phyloP scores from a whole-genome alignment of 129 eudicot species.

The Solidago caesia region DNA sequence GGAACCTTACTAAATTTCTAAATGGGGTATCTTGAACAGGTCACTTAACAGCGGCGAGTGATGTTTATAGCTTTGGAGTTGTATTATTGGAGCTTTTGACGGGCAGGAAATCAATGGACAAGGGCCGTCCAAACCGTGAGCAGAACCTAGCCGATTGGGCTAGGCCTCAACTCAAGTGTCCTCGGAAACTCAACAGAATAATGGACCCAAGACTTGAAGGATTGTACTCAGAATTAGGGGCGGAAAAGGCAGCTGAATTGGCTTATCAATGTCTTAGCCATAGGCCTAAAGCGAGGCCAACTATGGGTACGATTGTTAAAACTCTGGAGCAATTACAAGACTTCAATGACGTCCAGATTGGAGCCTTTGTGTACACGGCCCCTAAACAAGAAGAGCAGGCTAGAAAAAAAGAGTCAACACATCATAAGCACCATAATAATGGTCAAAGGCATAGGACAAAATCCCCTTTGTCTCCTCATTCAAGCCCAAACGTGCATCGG shows the following conservation, averaged over 20 bases:
- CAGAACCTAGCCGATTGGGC: constrained; percentile 88
- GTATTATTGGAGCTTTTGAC: constrained; percentile 80
- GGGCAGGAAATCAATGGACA: constrained; percentile 78
- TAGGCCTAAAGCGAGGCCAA: constrained; percentile 68
- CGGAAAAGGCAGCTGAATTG: constrained; percentile 65
- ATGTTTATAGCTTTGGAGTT: constrained; percentile 90
- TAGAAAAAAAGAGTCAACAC: no score
- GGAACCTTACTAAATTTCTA: background rate
- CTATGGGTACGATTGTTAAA: constrained; percentile 55
- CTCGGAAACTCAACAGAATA: constrained; percentile 52
- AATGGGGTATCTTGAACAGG: constrained; percentile 33
- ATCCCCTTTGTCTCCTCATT: constrained; percentile 25
- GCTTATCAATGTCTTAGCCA: constrained; percentile 86
- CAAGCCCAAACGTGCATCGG: constrained; percentile 36
- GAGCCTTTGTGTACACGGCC: constrained; percentile 67
- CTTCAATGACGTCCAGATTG: constrained; percentile 37
- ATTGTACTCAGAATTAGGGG: constrained; percentile 69
- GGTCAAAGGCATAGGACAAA: no score
- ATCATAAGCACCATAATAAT: no score
- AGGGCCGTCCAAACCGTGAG: constrained; percentile 60
- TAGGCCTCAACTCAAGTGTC: constrained; percentile 52
- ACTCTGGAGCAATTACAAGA: constrained; percentile 52
- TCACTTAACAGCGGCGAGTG: constrained; percentile 88
- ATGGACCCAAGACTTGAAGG: constrained; percentile 88
- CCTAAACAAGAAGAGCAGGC: constrained; percentile 17